Percentiles rank a stretch among this genome's conserved stretches.
These are phyloP conservation scores for Saccharomycopsis fermentans DNA, from an alignment of 805 yeast species.

Conservation along the genomic window DNA sequence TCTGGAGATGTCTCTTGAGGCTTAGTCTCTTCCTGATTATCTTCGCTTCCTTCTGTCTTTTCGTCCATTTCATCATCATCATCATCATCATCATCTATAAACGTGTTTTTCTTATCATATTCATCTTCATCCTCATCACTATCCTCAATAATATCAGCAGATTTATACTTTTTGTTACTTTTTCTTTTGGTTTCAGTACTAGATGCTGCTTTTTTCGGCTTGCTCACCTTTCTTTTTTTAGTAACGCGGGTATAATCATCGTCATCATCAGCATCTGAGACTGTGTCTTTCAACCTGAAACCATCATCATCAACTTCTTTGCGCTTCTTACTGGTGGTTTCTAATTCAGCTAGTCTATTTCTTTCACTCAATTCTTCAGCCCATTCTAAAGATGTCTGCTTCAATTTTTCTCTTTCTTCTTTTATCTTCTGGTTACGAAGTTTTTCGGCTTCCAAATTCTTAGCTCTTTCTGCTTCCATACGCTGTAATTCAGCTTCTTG, in stretches of 20 bases:
- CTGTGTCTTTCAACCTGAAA: slow-evolving; percentile 27
- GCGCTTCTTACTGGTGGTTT: slow-evolving; percentile 23
- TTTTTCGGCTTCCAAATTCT: slow-evolving; percentile 39
- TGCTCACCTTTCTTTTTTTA: slow-evolving; percentile 15
- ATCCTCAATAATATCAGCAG: slow-evolving; percentile 32
- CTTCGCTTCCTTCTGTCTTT: neutral
- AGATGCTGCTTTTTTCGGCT: slow-evolving; percentile 18
- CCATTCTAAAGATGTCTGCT: slow-evolving; percentile 49
- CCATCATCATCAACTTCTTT: slow-evolving; percentile 24
- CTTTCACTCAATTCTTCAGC: slow-evolving; percentile 43
- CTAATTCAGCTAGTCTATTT: slow-evolving; percentile 31
- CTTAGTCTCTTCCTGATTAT: slow-evolving; percentile 18
- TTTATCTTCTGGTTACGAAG: slow-evolving; percentile 37
- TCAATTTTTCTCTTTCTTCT: slow-evolving; percentile 34
- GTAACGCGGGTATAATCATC: slow-evolving; percentile 27
- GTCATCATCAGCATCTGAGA: slow-evolving; percentile 40
- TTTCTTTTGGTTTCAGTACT: slow-evolving; percentile 25
- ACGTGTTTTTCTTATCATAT: neutral
- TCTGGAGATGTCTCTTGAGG: slow-evolving; percentile 19
- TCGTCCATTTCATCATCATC: slow-evolving; percentile 20
- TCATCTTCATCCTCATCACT: slow-evolving; percentile 31
- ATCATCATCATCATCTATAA: slow-evolving; percentile 6
- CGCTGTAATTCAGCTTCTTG: slow-evolving; percentile 48
- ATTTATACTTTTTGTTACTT: slow-evolving; percentile 26
- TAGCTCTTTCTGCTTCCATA: slow-evolving; percentile 36